A percentile compares a stretch with the other conserved stretches of the same genome.
Evolutionary conservation across 1,284 basidiomycete genomes (phyloP).

Genomic region (Pseudozyma sp.): DNA sequence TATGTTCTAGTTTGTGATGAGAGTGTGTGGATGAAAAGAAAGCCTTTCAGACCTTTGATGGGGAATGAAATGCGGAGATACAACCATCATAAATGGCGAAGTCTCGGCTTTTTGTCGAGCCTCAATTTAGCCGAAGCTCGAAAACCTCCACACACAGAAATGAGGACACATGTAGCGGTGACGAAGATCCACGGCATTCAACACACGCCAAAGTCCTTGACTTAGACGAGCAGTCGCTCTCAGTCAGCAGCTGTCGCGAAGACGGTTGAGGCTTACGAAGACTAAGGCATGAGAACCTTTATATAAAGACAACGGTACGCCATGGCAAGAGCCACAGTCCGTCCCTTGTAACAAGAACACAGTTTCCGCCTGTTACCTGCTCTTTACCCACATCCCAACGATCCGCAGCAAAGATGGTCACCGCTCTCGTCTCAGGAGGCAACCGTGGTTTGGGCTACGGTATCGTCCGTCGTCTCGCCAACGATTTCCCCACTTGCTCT

Average conservation of each 20-base stretch:
- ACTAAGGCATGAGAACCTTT: no score
- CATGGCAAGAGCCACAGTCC: no score
- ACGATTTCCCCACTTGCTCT: constrained; percentile 49
- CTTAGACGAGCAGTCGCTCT: constrained; percentile 1
- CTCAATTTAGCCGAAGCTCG: constrained; percentile 3
- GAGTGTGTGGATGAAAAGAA: background rate
- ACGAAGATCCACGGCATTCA: background rate
- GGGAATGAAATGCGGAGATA: background rate
- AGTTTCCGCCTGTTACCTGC: background rate
- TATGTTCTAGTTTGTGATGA: background rate
- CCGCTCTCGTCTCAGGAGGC: constrained; percentile 51
- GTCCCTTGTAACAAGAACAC: no score
- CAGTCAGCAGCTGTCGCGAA: background rate
- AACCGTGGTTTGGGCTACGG: constrained; percentile 52
- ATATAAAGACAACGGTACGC: no score
- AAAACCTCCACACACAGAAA: constrained; percentile 18
- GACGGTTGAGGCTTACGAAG: no score
- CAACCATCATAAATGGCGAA: background rate
- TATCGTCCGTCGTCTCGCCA: constrained; percentile 57
- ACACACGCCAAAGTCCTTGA: background rate
- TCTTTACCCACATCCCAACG: background rate
- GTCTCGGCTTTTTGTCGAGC: background rate
- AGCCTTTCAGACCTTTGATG: background rate
- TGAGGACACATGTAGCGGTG: background rate
- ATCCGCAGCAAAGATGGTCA: constrained; percentile 28